Evolutionary conservation across 108 stramenopile species (phyloP).

Genomic region (Schizochytrium sp.): DNA sequence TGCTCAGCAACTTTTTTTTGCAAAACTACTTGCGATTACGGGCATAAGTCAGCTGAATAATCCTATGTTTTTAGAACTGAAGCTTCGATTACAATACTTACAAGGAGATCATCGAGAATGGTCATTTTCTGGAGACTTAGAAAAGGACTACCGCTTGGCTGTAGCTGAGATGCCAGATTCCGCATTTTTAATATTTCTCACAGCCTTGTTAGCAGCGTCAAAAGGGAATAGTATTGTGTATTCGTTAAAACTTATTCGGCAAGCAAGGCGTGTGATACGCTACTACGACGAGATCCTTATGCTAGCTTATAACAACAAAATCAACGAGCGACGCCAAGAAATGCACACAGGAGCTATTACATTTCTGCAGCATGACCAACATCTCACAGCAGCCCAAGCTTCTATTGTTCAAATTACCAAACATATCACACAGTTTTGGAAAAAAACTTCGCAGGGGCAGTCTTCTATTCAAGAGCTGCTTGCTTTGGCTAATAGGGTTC

Average conservation of each 20-base stretch:
- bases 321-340: conserved; percentile 35
- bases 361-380: not conserved
- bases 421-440: conserved; percentile 33
- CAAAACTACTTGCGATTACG: not conserved
- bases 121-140: not conserved
- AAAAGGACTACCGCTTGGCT: not conserved
- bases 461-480: conserved; percentile 1
- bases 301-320: not conserved
- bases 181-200: not conserved
- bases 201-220: not conserved
- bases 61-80: not conserved
- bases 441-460: conserved; percentile 24
- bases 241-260: conserved; percentile 19
- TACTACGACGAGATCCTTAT: conserved; percentile 26
- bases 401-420: not conserved
- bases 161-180: not conserved
- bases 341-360: not conserved
- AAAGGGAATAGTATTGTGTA: conserved; percentile 8
- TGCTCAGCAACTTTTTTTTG: not conserved
- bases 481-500: conserved; percentile 15
- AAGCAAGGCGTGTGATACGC: not conserved
- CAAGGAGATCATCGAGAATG: not conserved
- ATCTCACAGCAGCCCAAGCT: not conserved
- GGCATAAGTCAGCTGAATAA: not conserved
- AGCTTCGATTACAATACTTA: not conserved